Evolutionary conservation across 148 eudicot species (phyloP), one percentile per base, ranked within the genome.

Genomic region (Euryodendron excelsum): DNA sequence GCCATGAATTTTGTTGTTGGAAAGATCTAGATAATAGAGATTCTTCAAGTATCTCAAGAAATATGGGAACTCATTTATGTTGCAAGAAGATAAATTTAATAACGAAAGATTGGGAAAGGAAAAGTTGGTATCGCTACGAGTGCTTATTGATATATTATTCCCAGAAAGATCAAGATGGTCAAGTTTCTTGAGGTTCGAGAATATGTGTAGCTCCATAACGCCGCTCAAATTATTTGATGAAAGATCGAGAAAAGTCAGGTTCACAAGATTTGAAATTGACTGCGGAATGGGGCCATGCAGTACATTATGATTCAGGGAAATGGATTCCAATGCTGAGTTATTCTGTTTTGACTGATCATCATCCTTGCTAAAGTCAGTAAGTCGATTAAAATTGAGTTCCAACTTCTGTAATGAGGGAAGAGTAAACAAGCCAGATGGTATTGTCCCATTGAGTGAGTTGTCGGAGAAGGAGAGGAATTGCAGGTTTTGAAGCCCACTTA

Each of bases 141-240:
- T 12, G 37, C 21, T 39, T 1, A 81, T 1, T 0, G 68, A 71
- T 4, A 85, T n/a, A 34, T 34, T 69, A 20, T 73, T 82, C 48
- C 3, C 1, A 2, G 83, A 80, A 66, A 85, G 77, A 72, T 8
- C 2, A 65, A 85, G 73, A 13, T 0, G 0, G 11, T 10, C 1
- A 11, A 79, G 79, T 3, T 67, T 39, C 47, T 67, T 55, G 15
- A 76, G 56, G 17, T 48, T 47, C 14, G 77, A 62, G 50, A 84
- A 78, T 39, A 41, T 13, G 25, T 50, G 64, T 13, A 82, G 17
- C 11, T 72, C 73, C 25, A 76, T 41, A 27, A 4, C 36, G 30
- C 88, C 85, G 11, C 66, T 85, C 7, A 85, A 73, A 61, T 79
- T 68, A 70, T 85, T 82, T 13, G 74, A 76, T 12, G 21, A 56